These are phyloP conservation scores for Penicillium olsonii DNA, from an alignment of 2,329 filamentous ascomycete genomes.

Conservation along the genomic window DNA sequence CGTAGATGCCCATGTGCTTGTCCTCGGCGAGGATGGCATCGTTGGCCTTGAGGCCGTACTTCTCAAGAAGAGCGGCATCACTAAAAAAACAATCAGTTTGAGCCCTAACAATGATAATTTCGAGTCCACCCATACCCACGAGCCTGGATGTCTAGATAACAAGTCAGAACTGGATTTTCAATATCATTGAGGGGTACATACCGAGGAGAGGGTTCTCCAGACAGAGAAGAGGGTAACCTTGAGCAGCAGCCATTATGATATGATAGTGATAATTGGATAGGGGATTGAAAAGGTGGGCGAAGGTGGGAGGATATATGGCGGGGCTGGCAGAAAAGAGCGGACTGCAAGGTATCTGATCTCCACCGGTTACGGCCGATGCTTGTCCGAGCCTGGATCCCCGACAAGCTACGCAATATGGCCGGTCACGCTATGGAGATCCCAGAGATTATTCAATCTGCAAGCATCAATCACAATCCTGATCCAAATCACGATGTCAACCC, in stretches of 20 bases:
- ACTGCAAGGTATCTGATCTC: conserved; percentile 10
- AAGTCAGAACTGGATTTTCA: conserved; percentile 23
- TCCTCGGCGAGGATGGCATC: conserved; percentile 95
- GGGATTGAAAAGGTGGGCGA: conserved; percentile 14
- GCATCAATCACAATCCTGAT: conserved; percentile 73
- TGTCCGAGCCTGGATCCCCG: neutral
- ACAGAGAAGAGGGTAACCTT: conserved; percentile 86
- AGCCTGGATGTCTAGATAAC: conserved; percentile 78
- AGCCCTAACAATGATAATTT: conserved; percentile 7
- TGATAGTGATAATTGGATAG: conserved; percentile 10
- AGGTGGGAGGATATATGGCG: conserved; percentile 20
- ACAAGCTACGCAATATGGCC: conserved; percentile 51
- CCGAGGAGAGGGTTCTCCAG: conserved; percentile 97
- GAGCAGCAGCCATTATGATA: conserved; percentile 66
- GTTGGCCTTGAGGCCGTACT: conserved; percentile 93
- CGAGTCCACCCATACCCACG: conserved; percentile 53
- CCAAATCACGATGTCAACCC: conserved; percentile 76
- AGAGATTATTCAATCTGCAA: conserved; percentile 77
- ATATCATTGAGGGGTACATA: conserved; percentile 37
- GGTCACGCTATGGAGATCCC: conserved; percentile 68
- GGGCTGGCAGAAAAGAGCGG: conserved; percentile 28
- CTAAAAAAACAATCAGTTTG: conserved; percentile 47
- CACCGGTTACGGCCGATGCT: conserved; percentile 8
- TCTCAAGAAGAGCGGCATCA: conserved; percentile 79
- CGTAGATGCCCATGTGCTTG: conserved; percentile 86